A percentile compares a stretch with the other conserved stretches of the same genome.
Evolutionary conservation across 305 asterid genomes (phyloP).

Genomic region (Solanum hybrid): DNA sequence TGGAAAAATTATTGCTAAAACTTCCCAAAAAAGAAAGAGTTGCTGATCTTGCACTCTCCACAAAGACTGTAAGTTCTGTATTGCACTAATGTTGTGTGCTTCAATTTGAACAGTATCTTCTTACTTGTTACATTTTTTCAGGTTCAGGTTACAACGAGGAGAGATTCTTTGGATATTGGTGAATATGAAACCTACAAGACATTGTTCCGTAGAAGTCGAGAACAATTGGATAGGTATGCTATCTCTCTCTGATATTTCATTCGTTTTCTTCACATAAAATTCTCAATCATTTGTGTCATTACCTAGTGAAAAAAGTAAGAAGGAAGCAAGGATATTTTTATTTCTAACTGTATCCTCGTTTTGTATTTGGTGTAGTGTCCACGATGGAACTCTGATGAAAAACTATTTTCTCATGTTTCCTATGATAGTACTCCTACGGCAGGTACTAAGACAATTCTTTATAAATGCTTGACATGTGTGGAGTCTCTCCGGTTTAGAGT

Average conservation of each 20-base stretch:
- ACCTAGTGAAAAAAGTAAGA: background rate
- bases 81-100: background rate
- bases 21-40: background rate
- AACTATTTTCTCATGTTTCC: background rate
- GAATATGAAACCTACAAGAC: slow-evolving; percentile 65
- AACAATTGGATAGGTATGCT: slow-evolving; percentile 65
- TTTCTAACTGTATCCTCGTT: background rate
- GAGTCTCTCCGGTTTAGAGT: background rate
- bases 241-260: background rate
- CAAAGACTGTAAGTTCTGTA: slow-evolving; percentile 50
- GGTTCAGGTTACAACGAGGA: slow-evolving; percentile 55
- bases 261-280: background rate
- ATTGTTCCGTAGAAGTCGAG: slow-evolving; percentile 57
- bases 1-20: background rate
- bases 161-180: slow-evolving; percentile 56
- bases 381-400: background rate
- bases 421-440: background rate
- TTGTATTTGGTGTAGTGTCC: background rate
- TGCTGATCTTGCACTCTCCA: slow-evolving; percentile 82
- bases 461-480: background rate
- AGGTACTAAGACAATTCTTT: background rate
- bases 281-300: background rate
- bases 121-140: background rate
- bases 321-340: background rate
- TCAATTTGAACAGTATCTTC: background rate